Evolutionary conservation across 2,329 filamentous ascomycete species (phyloP).

Genomic region (Fusarium verrucosum): DNA sequence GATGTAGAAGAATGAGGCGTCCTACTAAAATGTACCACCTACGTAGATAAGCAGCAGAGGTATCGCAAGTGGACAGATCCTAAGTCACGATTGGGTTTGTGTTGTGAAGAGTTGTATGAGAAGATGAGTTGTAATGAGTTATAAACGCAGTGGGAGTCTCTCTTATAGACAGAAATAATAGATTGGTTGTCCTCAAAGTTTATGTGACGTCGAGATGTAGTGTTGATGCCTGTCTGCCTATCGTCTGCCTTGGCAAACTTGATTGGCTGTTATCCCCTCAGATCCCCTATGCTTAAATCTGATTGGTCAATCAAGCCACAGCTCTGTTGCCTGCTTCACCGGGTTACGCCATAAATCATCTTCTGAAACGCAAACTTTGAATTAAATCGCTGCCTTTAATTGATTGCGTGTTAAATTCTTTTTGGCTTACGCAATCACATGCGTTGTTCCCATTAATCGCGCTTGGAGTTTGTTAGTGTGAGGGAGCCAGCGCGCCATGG

Average conservation of each 20-base stretch:
- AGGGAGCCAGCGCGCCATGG: conserved; percentile 21
- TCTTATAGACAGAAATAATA: conserved; percentile 9
- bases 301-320: conserved; percentile 1
- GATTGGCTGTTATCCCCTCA: background rate
- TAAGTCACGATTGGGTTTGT: background rate
- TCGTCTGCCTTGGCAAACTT: background rate
- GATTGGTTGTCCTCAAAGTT: background rate
- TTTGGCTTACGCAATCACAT: conserved; percentile 7
- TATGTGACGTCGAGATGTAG: background rate
- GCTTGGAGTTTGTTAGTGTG: conserved; percentile 13
- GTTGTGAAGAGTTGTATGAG: background rate
- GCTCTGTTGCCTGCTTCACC: conserved; percentile 23
- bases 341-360: background rate
- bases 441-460: background rate
- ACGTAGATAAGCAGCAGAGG: too few species aligned
- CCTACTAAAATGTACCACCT: too few species aligned
- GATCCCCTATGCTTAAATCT: accelerated
- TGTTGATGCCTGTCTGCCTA: conserved; percentile 22
- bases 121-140: background rate
- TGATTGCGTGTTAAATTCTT: background rate
- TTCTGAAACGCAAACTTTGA: background rate
- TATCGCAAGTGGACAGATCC: too few species aligned
- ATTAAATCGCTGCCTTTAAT: background rate
- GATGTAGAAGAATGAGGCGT: too few species aligned
- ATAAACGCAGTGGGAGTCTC: background rate